phyloP scores from a whole-genome alignment of 208 protist species.

The Crithidia acanthocephali region DNA sequence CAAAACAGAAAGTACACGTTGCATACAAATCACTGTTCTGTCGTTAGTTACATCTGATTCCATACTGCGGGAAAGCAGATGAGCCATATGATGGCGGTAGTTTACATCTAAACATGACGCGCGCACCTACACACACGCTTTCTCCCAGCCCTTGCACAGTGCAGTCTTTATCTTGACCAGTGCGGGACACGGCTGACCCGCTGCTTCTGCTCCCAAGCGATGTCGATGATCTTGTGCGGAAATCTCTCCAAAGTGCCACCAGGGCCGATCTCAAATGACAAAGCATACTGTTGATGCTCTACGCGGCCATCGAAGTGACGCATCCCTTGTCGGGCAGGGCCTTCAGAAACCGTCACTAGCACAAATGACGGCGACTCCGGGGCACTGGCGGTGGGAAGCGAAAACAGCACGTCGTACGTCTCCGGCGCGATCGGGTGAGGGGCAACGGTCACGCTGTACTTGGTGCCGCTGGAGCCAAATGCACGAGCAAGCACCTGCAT shows the following conservation, averaged over 20 bases:
- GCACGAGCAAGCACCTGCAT: slow-evolving; percentile 45
- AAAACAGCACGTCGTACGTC: slow-evolving; percentile 61
- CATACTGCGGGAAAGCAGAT: too few relatives aligned
- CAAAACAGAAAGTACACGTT: too few relatives aligned
- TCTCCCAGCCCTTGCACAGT: background rate
- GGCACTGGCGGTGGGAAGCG: slow-evolving; percentile 51
- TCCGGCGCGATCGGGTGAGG: slow-evolving; percentile 39
- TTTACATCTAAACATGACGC: too few relatives aligned
- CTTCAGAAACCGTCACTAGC: slow-evolving; percentile 32
- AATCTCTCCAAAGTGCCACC: slow-evolving; percentile 28
- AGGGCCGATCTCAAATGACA: slow-evolving; percentile 32
- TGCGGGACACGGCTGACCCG: slow-evolving; percentile 21
- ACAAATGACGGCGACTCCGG: slow-evolving; percentile 65
- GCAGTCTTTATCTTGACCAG: slow-evolving; percentile 14
- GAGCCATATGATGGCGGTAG: too few relatives aligned
- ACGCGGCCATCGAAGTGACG: slow-evolving; percentile 35
- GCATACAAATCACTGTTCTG: too few relatives aligned
- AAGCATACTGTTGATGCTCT: slow-evolving; percentile 39
- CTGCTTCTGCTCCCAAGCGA: slow-evolving; percentile 50
- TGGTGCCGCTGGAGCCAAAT: slow-evolving; percentile 36
- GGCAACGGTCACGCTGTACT: slow-evolving; percentile 64
- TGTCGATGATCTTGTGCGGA: slow-evolving; percentile 44
- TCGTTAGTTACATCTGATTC: too few relatives aligned
- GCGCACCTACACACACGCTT: slow-evolving; percentile 1
- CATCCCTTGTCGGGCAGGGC: background rate